phyloP scores from a whole-genome alignment of 2,329 filamentous ascomycete species.

The Pseudogymnoascus sp. region DNA sequence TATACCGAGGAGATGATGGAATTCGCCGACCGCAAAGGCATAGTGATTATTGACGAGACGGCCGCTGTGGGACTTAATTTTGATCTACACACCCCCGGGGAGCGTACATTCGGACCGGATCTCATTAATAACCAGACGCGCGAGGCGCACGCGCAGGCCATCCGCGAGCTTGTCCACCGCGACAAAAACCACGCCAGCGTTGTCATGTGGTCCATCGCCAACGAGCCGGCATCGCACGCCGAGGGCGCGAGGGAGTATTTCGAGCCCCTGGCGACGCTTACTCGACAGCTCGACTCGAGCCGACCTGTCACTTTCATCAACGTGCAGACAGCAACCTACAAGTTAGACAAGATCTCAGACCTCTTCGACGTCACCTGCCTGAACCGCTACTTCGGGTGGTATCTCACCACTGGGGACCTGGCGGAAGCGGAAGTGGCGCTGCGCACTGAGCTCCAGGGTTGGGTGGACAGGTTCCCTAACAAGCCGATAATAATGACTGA shows the following conservation, averaged over 20 bases:
- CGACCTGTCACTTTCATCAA: conserved; percentile 25
- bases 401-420: conserved; percentile 21
- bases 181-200: conserved; percentile 66
- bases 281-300: conserved; percentile 23
- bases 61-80: conserved; percentile 26
- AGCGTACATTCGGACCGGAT: conserved; percentile 19
- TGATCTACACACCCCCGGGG: conserved; percentile 15
- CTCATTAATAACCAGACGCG: conserved; percentile 17
- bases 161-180: conserved; percentile 54
- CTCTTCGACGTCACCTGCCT: conserved; percentile 26
- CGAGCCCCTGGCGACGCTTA: conserved; percentile 12
- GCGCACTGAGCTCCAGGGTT: conserved; percentile 21
- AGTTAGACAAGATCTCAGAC: conserved; percentile 21
- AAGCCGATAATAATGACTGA: conserved; percentile 28
- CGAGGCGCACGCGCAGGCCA: conserved; percentile 61
- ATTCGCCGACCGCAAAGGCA: conserved; percentile 26
- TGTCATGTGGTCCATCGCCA: conserved; percentile 66
- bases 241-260: not conserved
- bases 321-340: conserved; percentile 12
- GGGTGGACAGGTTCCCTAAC: conserved; percentile 20
- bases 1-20: conserved; percentile 28
- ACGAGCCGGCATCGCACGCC: conserved; percentile 39
- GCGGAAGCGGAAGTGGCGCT: conserved; percentile 21
- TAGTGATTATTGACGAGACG: conserved; percentile 27
- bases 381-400: conserved; percentile 29